These are phyloP conservation scores for Citrullus amarus DNA, from an alignment of 306 rosid genomes.

Conservation along the genomic window DNA sequence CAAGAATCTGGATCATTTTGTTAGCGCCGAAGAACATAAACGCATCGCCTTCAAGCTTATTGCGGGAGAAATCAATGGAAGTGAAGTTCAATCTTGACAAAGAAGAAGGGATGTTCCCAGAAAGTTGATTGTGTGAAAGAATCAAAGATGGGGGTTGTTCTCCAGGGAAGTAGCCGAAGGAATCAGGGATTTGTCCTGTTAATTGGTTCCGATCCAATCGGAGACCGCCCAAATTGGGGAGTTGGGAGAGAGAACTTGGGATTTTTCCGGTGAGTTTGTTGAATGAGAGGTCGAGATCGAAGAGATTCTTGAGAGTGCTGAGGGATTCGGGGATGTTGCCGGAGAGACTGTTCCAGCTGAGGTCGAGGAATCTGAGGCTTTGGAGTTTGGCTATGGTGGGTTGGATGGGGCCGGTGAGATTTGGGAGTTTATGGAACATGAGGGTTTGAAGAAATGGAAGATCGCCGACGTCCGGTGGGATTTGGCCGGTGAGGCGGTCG, in stretches of 20 bases:
- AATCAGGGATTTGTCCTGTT: slow-evolving; percentile 33
- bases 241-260: slow-evolving; percentile 43
- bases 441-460: slow-evolving; percentile 47
- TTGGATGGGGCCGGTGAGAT: slow-evolving; percentile 51
- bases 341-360: slow-evolving; percentile 44
- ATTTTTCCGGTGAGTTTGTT: slow-evolving; percentile 43
- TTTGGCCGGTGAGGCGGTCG: not conserved
- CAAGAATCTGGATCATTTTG: too few relatives aligned
- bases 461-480: slow-evolving; percentile 58
- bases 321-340: slow-evolving; percentile 55
- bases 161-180: slow-evolving; percentile 22
- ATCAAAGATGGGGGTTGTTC: slow-evolving; percentile 11
- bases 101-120: too few relatives aligned
- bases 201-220: slow-evolving; percentile 38
- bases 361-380: slow-evolving; percentile 22
- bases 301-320: slow-evolving; percentile 36
- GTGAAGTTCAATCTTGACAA: too few relatives aligned
- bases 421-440: slow-evolving; percentile 38
- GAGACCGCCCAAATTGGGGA: slow-evolving; percentile 18
- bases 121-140: slow-evolving; percentile 25
- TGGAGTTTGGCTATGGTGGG: slow-evolving; percentile 47
- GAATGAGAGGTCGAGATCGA: slow-evolving; percentile 32
- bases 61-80: too few relatives aligned
- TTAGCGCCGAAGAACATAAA: too few relatives aligned
- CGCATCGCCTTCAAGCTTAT: too few relatives aligned